phyloP scores from a whole-genome alignment of 352 stramenopile species.

The Globisporangium camurandrum region DNA sequence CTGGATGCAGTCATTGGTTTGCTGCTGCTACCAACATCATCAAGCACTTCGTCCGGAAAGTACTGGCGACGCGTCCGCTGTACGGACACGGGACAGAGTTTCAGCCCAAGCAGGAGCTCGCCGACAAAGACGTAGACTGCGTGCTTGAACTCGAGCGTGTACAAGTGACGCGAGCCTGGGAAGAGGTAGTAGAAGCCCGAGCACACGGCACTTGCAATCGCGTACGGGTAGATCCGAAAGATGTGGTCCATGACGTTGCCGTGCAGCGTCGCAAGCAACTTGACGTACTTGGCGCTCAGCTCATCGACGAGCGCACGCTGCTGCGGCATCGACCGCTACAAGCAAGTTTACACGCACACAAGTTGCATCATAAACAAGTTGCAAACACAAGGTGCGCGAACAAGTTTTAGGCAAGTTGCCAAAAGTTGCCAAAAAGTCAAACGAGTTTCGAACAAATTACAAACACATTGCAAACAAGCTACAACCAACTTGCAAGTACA shows the following conservation, averaged over 20 bases:
- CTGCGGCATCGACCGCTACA: slow-evolving; percentile 42
- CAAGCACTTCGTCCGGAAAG: slow-evolving; percentile 71
- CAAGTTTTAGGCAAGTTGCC: too few relatives aligned
- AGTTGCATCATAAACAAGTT: too few relatives aligned
- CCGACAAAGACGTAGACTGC: slow-evolving; percentile 68
- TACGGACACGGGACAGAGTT: slow-evolving; percentile 56
- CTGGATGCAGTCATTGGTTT: slow-evolving; percentile 13
- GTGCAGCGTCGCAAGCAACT: slow-evolving; percentile 64
- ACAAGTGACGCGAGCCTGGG: slow-evolving; percentile 81
- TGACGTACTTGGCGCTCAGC: slow-evolving; percentile 73
- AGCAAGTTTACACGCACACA: neutral
- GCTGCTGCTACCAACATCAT: slow-evolving; percentile 33
- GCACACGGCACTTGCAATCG: slow-evolving; percentile 66
- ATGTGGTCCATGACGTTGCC: slow-evolving; percentile 81
- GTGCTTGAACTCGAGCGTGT: slow-evolving; percentile 76
- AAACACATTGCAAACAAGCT: too few relatives aligned
- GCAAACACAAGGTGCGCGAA: too few relatives aligned
- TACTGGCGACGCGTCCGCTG: slow-evolving; percentile 57
- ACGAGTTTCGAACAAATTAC: too few relatives aligned
- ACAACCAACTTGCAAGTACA: too few relatives aligned
- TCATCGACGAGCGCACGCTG: slow-evolving; percentile 61
- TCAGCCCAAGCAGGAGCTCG: slow-evolving; percentile 61
- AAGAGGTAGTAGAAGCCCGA: slow-evolving; percentile 87
- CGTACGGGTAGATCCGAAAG: slow-evolving; percentile 86
- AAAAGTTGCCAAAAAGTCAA: too few relatives aligned